Conservation (phyloP, 2,329 filamentous ascomycete genomes). For the Beauveria pseudobassiana region DNA sequence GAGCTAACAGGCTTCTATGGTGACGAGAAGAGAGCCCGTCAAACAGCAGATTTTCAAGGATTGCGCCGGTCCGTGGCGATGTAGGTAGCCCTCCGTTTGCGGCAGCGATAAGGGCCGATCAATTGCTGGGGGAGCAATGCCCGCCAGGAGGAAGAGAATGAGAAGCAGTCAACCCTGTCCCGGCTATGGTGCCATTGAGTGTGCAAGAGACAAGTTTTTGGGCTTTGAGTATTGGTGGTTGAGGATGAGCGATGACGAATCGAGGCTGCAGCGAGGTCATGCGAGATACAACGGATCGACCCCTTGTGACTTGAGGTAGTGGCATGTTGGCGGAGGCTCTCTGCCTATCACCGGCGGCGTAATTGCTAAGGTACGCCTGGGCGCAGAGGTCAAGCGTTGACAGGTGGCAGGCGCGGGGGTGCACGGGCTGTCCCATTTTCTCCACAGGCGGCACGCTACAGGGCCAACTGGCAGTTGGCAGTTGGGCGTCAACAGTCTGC, state of each 20-base stretch:
- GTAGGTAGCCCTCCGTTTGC: neutral
- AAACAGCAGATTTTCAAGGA: neutral
- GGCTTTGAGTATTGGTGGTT: no score
- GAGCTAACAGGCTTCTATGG: neutral
- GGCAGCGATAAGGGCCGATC: neutral
- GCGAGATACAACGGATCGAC: no score
- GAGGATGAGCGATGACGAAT: no score
- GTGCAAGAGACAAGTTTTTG: neutral
- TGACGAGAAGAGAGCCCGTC: neutral
- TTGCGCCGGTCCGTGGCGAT: neutral
- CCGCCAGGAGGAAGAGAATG: neutral
- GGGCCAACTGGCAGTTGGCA: neutral
- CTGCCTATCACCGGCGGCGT: neutral
- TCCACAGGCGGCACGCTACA: no score
- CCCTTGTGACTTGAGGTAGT: no score
- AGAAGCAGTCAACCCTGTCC: neutral
- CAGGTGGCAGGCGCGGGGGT: no score
- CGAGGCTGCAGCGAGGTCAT: no score
- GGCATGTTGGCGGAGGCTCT: no score
- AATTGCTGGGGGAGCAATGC: neutral
- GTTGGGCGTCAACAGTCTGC: neutral
- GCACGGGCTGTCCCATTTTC: no score
- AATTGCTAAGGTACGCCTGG: no score
- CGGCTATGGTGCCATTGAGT: neutral
- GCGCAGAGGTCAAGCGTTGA: no score